Conservation (phyloP, 2,329 filamentous ascomycete species). For the Phyllosticta ampelicida region DNA sequence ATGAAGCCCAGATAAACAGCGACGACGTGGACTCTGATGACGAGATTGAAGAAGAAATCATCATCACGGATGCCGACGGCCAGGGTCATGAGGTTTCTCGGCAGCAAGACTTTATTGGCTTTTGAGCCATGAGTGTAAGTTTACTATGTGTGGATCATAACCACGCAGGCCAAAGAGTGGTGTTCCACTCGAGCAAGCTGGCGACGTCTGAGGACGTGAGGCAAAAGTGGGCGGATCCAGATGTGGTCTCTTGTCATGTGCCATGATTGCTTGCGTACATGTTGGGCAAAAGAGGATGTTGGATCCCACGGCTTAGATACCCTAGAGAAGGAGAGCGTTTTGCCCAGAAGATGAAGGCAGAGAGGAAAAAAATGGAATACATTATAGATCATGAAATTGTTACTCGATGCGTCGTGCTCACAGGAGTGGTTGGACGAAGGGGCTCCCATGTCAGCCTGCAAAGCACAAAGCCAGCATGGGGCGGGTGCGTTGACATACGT, state of each 20-base stretch:
- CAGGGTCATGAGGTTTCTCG: conserved; percentile 36
- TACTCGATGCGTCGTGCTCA: neutral
- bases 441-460: neutral
- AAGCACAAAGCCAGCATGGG: neutral
- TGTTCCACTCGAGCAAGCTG: neutral
- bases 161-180: neutral
- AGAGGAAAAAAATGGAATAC: neutral
- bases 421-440: neutral
- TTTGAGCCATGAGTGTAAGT: conserved; percentile 22
- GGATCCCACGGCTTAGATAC: neutral
- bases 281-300: neutral
- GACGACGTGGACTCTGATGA: conserved; percentile 69
- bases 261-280: neutral
- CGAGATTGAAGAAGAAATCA: conserved; percentile 30
- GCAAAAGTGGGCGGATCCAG: neutral
- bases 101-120: conserved; percentile 44
- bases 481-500: neutral
- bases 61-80: conserved; percentile 23
- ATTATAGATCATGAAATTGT: neutral
- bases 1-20: conserved; percentile 55
- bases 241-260: neutral
- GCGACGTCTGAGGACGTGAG: neutral
- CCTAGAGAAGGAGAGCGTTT: neutral
- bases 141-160: neutral
- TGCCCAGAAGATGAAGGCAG: neutral